These are phyloP conservation scores for Aspergillus neotritici DNA, from an alignment of 2,329 filamentous ascomycete species.

Conservation along the genomic window DNA sequence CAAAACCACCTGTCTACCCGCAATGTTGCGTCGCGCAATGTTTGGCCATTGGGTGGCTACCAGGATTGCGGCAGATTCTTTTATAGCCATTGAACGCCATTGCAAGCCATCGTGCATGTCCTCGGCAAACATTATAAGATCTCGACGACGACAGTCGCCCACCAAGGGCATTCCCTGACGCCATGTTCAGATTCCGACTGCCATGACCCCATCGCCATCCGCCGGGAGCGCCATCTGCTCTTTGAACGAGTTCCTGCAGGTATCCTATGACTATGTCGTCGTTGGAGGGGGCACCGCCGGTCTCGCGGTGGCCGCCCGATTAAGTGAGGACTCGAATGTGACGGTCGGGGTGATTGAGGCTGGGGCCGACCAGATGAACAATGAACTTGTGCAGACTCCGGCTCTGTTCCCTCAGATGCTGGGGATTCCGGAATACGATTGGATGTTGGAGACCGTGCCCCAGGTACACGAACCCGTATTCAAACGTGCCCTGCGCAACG, in stretches of 20 bases:
- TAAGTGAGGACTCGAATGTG: slow-evolving; percentile 40
- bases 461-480: slow-evolving; percentile 4
- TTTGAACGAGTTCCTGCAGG: slow-evolving; percentile 1
- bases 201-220: neutral
- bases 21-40: too few relatives aligned
- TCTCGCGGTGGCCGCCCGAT: slow-evolving; percentile 35
- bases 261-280: slow-evolving; percentile 31
- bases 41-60: too few relatives aligned
- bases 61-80: too few relatives aligned
- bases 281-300: slow-evolving; percentile 52
- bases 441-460: slow-evolving; percentile 5
- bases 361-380: slow-evolving; percentile 22
- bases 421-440: slow-evolving; percentile 9
- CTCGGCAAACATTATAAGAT: too few relatives aligned
- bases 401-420: slow-evolving; percentile 3
- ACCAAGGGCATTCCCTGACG: too few relatives aligned
- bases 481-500: too few relatives aligned
- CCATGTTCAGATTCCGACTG: too few relatives aligned
- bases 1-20: too few relatives aligned
- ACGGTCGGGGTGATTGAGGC: slow-evolving; percentile 42
- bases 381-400: slow-evolving; percentile 2
- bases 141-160: too few relatives aligned
- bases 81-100: too few relatives aligned
- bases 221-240: slow-evolving; percentile 1
- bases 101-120: too few relatives aligned